Evolutionary conservation across 1,139 yeast species (phyloP).

Genomic region (Insectozyma bohioensis): DNA sequence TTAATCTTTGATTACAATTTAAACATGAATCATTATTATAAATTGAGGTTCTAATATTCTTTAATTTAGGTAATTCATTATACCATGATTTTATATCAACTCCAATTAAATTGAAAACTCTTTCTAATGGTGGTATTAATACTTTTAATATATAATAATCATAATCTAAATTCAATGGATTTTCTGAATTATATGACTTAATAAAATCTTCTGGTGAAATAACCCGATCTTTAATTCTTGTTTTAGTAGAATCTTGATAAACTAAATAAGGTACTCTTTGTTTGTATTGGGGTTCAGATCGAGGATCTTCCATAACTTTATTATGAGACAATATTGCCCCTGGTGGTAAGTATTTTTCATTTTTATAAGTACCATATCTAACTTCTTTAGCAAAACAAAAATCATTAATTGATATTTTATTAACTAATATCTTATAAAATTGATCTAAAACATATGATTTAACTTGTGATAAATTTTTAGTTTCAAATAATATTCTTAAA

Average conservation of each 20-base stretch:
- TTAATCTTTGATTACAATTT: conserved; percentile 22
- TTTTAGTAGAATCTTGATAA: conserved; percentile 61
- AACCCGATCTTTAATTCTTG: conserved; percentile 74
- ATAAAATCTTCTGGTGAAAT: conserved; percentile 75
- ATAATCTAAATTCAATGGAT: conserved; percentile 58
- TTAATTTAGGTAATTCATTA: conserved; percentile 69
- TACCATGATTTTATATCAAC: conserved; percentile 81
- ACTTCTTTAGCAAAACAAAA: conserved; percentile 94
- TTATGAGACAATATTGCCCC: conserved; percentile 81
- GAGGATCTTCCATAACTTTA: conserved; percentile 59
- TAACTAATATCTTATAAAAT: conserved; percentile 62
- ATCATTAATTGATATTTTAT: conserved; percentile 69
- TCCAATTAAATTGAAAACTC: conserved; percentile 81
- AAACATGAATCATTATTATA: conserved; percentile 22
- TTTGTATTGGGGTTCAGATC: conserved; percentile 81
- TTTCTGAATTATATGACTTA: conserved; percentile 28
- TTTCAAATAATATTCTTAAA: conserved; percentile 66
- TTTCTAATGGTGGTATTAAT: conserved; percentile 83
- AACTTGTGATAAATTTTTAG: conserved; percentile 67
- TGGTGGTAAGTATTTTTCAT: conserved; percentile 73
- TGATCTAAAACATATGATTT: conserved; percentile 64
- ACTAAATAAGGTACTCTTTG: conserved; percentile 91
- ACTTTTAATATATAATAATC: conserved; percentile 84
- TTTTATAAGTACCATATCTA: conserved; percentile 76
- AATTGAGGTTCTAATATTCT: no score